Percentiles rank a stretch among this genome's conserved stretches.
These are phyloP conservation scores for Flaveria ramosissima DNA, from an alignment of 129 eudicot species.

Conservation along the genomic window DNA sequence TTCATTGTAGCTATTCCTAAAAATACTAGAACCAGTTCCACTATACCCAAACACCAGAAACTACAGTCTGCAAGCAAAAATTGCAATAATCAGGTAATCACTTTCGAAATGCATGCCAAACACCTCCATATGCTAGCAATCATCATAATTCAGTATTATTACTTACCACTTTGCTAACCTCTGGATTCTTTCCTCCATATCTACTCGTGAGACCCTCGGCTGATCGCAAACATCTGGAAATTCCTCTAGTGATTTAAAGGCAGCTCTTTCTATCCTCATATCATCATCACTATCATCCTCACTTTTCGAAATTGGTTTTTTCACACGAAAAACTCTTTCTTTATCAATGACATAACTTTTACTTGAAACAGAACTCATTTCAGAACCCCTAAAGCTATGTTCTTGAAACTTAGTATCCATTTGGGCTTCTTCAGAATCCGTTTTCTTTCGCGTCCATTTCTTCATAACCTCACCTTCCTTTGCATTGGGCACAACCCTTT, in stretches of 20 bases:
- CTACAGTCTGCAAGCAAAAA: neutral
- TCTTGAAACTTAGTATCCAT: constrained; percentile 6
- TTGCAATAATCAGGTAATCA: neutral
- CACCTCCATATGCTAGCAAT: neutral
- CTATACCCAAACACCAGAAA: neutral
- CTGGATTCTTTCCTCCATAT: constrained; percentile 95
- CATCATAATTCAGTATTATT: constrained; percentile 1
- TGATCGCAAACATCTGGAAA: constrained; percentile 50
- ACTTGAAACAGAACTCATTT: constrained; percentile 29
- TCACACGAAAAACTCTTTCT: constrained; percentile 26
- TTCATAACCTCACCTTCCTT: constrained; percentile 18
- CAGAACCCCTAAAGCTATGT: constrained; percentile 28
- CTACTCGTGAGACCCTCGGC: constrained; percentile 68
- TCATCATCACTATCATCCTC: constrained; percentile 36
- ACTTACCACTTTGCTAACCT: constrained; percentile 86
- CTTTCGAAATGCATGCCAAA: constrained; percentile 2
- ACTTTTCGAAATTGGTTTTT: constrained; percentile 17
- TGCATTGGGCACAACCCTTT: constrained; percentile 15
- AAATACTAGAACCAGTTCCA: neutral
- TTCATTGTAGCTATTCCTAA: constrained; percentile 4
- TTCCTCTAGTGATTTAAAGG: constrained; percentile 57
- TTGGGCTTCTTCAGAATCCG: neutral
- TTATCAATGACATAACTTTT: constrained; percentile 24
- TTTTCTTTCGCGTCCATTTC: constrained; percentile 21
- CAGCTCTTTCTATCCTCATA: constrained; percentile 54